Base-by-base conservation (phyloP, 2,329 filamentous ascomycete genomes). In the Monosporascus sp. region DNA sequence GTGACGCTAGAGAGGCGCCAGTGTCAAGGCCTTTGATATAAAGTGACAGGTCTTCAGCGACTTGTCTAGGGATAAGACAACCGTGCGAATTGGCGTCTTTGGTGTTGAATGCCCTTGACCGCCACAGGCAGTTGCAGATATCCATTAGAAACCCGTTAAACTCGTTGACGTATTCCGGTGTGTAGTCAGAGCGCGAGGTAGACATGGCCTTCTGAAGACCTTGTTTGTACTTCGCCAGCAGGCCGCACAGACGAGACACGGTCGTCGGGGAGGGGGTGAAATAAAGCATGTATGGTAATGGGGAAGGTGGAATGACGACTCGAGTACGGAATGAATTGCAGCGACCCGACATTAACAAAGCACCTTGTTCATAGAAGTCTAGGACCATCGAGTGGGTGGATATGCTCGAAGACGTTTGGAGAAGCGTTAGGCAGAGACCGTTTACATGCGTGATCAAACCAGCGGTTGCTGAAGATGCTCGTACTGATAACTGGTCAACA, bases 101-200 rank as follows among this genome's bases (percentile, higher is more conserved):
- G 14, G 73, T 73, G 54, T 82, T 82, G 55, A 95, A 86, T 1
- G 87, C 90, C 14, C 86, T 82, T 22, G 82, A 81, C 8, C 89
- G 82, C 90, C 90, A 95, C 47, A 94, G 69, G 49, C 88, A 84
- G 66, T 95, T 95, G 74, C 89, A 92, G 35, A 91, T 80, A 65
- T 96, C 91, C 84, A 94, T 92, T 35, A 95, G 79, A 66, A 88
- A 91, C 22, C 87, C 87, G 67, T 96, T 96, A 73, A 94, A 92
- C 24, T 79, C 73, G 58, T 84, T 81, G 41, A 91, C 81, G 52
- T 87, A 81, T 35, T 76, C 71, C 43, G 80, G 76, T 27, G 83
- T 76, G 56, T 86, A 87, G 44, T 57, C 54, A n/a, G 63, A 55
- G 14, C 58, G 57, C 6, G 63, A 59, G n/a, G 52, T 57, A 3